Base-by-base conservation (phyloP, 495 filamentous ascomycete genomes). In the Penicillium cinerascens region DNA sequence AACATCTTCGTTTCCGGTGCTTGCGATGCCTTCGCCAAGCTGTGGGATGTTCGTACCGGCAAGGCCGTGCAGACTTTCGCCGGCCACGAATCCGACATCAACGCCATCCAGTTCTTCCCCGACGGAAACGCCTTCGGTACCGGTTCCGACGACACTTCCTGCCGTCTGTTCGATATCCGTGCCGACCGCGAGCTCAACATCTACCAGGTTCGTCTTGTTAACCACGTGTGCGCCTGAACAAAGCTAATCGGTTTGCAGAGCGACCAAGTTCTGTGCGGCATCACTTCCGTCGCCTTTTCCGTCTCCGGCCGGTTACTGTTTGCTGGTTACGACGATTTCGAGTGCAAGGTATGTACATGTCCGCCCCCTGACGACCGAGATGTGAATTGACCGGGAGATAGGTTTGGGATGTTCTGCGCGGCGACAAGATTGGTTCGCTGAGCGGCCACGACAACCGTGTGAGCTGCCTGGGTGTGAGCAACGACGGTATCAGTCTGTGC, bases 31-130 rank as follows among this genome's bases (percentile, higher is more conserved):
- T 98, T 98, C 72, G 93, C 93, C 15, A 98, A 98, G 73, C 78
- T 98, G 27, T 98, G 93, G 93, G 93, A 98, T 80, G 95, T 97
- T 61, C 88, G 93, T 65, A 92, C 92, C 60, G 93, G 95, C 56
- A 97, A 96, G 80, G 95, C 95, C 62, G 91, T 96, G 46, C 93
- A 98, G 73, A 98, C 93, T 1, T 98, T 98, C 65, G 91, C 92
- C 44, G 93, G 95, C 36, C 93, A 98, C 75, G 95, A 97, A 68
- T 97, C 92, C 25, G 93, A 98, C 61, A 98, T 98, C 78, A 98
- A 98, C 67, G 93, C 93, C 59, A 95, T 98, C 58, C 95, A 97
- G 60, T 98, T 97, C 75, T 97, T 98, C 85, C 93, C 93, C 42
- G 95, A 97, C 66, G 93, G 93, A 54, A 95, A 98, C 67, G 95